Conservation (phyloP, 305 asterid species). For the Solanum hybrid region DNA sequence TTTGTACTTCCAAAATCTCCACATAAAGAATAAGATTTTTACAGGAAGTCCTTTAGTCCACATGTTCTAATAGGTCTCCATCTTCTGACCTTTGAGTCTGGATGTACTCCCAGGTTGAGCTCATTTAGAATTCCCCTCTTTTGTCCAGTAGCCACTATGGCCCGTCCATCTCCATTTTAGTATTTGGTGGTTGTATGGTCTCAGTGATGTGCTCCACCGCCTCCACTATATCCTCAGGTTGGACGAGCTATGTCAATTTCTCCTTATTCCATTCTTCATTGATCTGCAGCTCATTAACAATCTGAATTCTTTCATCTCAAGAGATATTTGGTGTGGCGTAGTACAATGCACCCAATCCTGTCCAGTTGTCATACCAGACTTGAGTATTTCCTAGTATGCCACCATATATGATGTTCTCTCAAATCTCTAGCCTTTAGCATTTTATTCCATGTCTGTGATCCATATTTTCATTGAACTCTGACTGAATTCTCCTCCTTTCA, state of each 20-base stretch:
- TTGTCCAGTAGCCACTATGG: not conserved
- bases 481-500: too few relatives aligned
- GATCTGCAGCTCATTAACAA: not conserved
- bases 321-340: not conserved
- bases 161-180: not conserved
- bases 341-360: not conserved
- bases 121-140: not conserved
- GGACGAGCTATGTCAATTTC: not conserved
- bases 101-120: not conserved
- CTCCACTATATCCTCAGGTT: not conserved
- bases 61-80: not conserved
- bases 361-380: not conserved
- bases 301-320: not conserved
- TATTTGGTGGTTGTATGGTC: not conserved
- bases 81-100: not conserved
- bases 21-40: not conserved
- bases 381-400: not conserved
- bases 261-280: not conserved
- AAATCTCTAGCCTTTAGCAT: too few relatives aligned
- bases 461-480: too few relatives aligned
- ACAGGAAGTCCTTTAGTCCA: not conserved
- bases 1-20: not conserved
- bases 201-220: not conserved
- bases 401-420: not conserved
- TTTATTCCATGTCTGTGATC: too few relatives aligned